Percentiles rank a stretch among this genome's conserved stretches.
Evolutionary conservation across 2,329 filamentous ascomycete species (phyloP).

Genomic region (Knoxdaviesia proteae): DNA sequence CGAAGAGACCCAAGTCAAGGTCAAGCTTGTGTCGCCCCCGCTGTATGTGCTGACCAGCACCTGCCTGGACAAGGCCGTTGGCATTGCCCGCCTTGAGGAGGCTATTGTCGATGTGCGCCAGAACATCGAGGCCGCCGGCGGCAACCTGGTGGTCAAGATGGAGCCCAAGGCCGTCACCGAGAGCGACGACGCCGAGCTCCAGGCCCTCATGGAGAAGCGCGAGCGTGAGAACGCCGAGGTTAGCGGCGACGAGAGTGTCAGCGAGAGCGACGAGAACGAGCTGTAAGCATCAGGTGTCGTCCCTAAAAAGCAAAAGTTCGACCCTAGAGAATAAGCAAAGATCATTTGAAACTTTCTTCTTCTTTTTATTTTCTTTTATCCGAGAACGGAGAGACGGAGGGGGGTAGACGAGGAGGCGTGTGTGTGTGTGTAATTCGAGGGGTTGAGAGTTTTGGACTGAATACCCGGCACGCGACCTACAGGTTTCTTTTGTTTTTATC

Average conservation of each 20-base stretch:
- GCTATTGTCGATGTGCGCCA: constrained; percentile 73
- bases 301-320: neutral
- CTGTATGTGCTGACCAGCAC: constrained; percentile 92
- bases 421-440: no score
- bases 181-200: constrained; percentile 90
- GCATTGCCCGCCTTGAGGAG: constrained; percentile 68
- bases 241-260: constrained; percentile 89
- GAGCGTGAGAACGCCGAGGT: constrained; percentile 96
- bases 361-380: neutral
- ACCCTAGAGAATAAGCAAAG: neutral
- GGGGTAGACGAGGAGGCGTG: no score
- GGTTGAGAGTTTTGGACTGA: no score
- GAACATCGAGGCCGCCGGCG: constrained; percentile 60
- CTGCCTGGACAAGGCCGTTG: constrained; percentile 77
- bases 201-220: constrained; percentile 97
- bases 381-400: no score
- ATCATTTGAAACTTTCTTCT: neutral
- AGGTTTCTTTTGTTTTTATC: neutral
- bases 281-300: constrained; percentile 17
- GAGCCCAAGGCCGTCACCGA: constrained; percentile 97
- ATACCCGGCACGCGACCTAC: no score
- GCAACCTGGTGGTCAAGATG: constrained; percentile 84
- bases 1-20: constrained; percentile 83
- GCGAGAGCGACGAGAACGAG: constrained; percentile 76
- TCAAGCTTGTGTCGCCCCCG: constrained; percentile 92